phyloP scores from a whole-genome alignment of 768 basidiomycete species.

The Panellus pusillus region DNA sequence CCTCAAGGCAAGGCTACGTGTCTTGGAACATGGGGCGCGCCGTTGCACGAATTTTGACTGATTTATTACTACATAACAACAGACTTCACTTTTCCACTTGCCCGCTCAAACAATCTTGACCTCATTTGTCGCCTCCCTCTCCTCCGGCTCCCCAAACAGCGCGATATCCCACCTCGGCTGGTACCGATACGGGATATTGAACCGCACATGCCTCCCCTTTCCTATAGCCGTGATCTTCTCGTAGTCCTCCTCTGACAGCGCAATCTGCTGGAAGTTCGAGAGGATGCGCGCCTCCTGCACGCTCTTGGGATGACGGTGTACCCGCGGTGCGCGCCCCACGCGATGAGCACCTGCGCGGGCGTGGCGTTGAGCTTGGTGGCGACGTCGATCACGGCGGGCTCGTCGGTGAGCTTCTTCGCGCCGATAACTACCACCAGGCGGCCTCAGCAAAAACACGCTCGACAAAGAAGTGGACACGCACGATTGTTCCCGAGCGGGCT shows the following conservation, averaged over 20 bases:
- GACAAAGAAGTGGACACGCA: conserved; percentile 34
- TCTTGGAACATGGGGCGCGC: no score
- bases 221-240: conserved; percentile 56
- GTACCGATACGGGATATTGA: conserved; percentile 64
- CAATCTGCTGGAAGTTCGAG: conserved; percentile 78
- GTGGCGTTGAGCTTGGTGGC: conserved; percentile 64
- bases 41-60: no score
- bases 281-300: conserved; percentile 69
- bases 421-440: no score
- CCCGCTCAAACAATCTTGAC: conserved; percentile 30
- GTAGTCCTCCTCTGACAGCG: conserved; percentile 66
- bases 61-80: no score
- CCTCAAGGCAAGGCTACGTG: no score
- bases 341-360: conserved; percentile 79
- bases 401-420: conserved; percentile 67
- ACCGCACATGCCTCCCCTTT: conserved; percentile 45
- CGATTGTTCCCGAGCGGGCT: conserved; percentile 82
- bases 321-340: conserved; percentile 76
- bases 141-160: conserved; percentile 64
- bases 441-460: no score
- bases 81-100: background rate
- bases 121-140: conserved; percentile 41
- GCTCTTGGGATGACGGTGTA: conserved; percentile 84
- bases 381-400: conserved; percentile 58
- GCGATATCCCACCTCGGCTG: conserved; percentile 68